A percentile compares a stretch with the other conserved stretches of the same genome.
These are phyloP conservation scores for Myochromella boudieri DNA, from an alignment of 768 basidiomycete genomes.

Conservation along the genomic window DNA sequence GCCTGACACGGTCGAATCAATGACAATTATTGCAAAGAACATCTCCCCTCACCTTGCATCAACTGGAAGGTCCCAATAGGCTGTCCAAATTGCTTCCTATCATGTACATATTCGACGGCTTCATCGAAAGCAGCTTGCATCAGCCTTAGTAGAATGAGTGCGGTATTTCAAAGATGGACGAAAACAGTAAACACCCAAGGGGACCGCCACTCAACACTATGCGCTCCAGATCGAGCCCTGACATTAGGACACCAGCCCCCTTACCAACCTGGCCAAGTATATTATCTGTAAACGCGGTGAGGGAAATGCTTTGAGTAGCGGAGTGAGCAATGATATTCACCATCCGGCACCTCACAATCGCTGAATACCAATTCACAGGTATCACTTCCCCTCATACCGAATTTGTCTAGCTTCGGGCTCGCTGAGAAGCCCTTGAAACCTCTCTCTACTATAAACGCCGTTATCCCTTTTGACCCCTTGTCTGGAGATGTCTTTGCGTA, in stretches of 20 bases:
- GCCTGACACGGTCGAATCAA: conserved; percentile 36
- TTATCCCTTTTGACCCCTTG: conserved; percentile 84
- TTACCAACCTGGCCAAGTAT: conserved; percentile 78
- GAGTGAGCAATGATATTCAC: conserved; percentile 35
- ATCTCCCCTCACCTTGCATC: conserved; percentile 75
- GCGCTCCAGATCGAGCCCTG: conserved; percentile 88
- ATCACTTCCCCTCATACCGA: conserved; percentile 95
- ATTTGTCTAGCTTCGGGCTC: conserved; percentile 89
- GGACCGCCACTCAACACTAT: conserved; percentile 92
- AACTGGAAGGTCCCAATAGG: conserved; percentile 90
- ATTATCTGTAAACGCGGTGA: conserved; percentile 56
- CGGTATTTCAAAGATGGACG: conserved; percentile 5
- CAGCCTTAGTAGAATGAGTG: conserved; percentile 44
- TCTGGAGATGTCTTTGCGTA: conserved; percentile 87
- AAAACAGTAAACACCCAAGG: conserved; percentile 63
- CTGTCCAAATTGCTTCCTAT: conserved; percentile 87
- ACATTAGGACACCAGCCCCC: conserved; percentile 91
- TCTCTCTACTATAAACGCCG: conserved; percentile 87
- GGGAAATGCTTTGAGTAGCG: conserved; percentile 4
- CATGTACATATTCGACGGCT: conserved; percentile 88
- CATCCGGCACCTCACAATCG: conserved; percentile 85
- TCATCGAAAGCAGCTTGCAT: conserved; percentile 95
- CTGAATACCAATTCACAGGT: conserved; percentile 94
- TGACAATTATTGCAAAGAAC: conserved; percentile 9
- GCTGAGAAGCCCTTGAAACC: conserved; percentile 84